phyloP scores from a whole-genome alignment of 257 asterid species.

The Parsonsia alboflavescens region DNA sequence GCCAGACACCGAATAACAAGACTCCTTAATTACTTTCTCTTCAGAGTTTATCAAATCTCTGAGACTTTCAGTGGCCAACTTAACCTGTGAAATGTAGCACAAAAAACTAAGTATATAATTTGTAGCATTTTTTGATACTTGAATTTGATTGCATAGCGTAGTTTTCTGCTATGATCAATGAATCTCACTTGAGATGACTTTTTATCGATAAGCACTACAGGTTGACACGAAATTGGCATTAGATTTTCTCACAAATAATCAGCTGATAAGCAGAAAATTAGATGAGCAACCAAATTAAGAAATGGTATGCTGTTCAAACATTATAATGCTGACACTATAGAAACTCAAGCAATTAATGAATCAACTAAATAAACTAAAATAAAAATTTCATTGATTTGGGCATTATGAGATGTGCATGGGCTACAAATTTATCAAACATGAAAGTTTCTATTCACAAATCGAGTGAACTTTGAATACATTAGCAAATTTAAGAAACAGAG shows the following conservation, averaged over 20 bases:
- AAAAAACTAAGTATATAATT: conserved; percentile 4
- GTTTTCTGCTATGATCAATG: neutral
- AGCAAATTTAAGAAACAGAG: neutral
- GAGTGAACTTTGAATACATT: neutral
- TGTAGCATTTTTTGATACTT: neutral
- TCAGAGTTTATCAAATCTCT: conserved; percentile 47
- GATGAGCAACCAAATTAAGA: neutral
- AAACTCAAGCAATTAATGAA: neutral
- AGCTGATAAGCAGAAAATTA: neutral
- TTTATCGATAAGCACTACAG: neutral
- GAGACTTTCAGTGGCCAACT: conserved; percentile 51
- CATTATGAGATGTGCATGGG: conserved; percentile 6
- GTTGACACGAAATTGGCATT: neutral
- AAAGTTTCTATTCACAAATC: neutral
- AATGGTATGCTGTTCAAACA: neutral
- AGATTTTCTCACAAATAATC: neutral
- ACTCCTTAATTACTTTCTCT: conserved; percentile 43
- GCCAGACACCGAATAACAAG: conserved; percentile 62
- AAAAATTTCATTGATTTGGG: neutral
- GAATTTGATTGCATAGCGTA: neutral
- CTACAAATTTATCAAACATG: neutral
- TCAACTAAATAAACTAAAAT: neutral
- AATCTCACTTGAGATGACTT: neutral
- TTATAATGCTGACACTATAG: neutral
- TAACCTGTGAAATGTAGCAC: conserved; percentile 41